Base-by-base conservation (phyloP, 208 protist genomes). In the Trypanosoma vivax region DNA sequence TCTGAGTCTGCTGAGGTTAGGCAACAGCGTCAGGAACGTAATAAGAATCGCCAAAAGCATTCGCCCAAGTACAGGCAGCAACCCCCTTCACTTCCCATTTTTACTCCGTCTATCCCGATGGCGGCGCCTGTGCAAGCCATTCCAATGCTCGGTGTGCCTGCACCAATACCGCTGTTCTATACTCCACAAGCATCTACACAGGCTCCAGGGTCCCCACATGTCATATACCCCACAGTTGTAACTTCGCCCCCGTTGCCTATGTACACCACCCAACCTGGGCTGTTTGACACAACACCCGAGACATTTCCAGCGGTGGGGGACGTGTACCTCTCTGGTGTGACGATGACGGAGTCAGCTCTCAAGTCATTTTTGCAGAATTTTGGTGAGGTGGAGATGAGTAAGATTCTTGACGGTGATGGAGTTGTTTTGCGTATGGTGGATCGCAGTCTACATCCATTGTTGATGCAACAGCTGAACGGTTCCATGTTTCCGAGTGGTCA, bases 11-110 rank as follows among this genome's bases (percentile, higher is more conserved):
- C 73, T 5, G 80, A 90, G 46, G 87, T 90, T 55, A 73, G 78
- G 5, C 76, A 88, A 43, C 83, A 88, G 62, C 87, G 87, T 6
- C 87, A 94, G 61, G 83, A 94, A 47, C 76, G 87, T 18, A 94
- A 94, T 52, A 79, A 83, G 37, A 80, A 87, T 35, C 56, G 87
- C 1, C 83, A 94, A 42, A 76, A 74, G 21, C 63, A 67, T 35
- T 88, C 77, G 0, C 85, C 85, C 16, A 85, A 88, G 51, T 90
- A 88, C 58, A 33, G 57, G 49, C 53, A 73, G 50, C 63, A 37
- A 5, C 35, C 25, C 5, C 60, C 60, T 27, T 47, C 58, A 37
- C 60, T 69, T 46, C 60, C 65, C 5, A 33, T 65, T 31, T 67
- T 61, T 31, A n/a, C 64, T 43, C 58, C 50, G 5, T 51, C 56